Conservation (phyloP, 495 filamentous ascomycete species). For the Bacidia gigantensis region DNA sequence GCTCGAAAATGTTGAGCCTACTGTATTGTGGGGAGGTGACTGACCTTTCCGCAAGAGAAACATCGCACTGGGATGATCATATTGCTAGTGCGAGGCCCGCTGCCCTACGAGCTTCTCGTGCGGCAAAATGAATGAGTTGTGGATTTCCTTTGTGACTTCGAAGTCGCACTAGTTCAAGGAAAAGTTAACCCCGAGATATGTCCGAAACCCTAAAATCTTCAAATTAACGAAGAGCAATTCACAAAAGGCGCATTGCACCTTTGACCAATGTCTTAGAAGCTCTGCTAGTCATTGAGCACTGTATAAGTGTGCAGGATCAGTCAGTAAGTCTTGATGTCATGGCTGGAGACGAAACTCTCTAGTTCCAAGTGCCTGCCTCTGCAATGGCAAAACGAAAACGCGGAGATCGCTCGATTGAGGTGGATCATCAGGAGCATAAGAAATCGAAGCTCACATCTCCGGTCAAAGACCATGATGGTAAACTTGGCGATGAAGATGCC, state of each 20-base stretch:
- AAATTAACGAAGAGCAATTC: too few relatives aligned
- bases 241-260: too few relatives aligned
- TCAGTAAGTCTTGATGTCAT: too few relatives aligned
- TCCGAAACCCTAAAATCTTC: not conserved
- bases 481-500: not conserved
- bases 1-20: not conserved
- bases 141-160: too few relatives aligned
- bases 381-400: slow-evolving; percentile 17
- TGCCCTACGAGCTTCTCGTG: too few relatives aligned
- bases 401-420: not conserved
- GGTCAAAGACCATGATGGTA: not conserved
- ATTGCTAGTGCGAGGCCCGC: slow-evolving; percentile 20
- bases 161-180: too few relatives aligned
- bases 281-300: too few relatives aligned
- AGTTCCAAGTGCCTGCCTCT: not conserved
- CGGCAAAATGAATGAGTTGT: too few relatives aligned
- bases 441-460: not conserved
- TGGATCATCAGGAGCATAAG: not conserved
- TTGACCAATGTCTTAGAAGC: too few relatives aligned
- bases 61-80: slow-evolving; percentile 99
- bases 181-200: not conserved
- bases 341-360: not conserved
- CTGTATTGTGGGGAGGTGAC: not conserved
- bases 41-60: slow-evolving; percentile 97
- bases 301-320: too few relatives aligned